These are phyloP conservation scores for Manihot esculenta DNA, from an alignment of 441 rosid genomes.

Conservation along the genomic window DNA sequence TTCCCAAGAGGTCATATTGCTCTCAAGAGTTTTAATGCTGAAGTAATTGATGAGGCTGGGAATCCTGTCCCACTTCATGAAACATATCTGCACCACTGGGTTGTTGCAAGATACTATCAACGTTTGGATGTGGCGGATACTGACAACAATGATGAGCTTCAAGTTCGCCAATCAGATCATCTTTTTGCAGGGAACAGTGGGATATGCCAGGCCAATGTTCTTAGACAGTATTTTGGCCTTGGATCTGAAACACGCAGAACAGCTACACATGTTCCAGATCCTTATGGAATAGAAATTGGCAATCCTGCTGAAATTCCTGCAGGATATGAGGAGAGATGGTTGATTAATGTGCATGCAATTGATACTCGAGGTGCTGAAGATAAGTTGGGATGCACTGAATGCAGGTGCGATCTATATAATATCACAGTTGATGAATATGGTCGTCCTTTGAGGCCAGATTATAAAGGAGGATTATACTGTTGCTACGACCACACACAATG, in stretches of 20 bases:
- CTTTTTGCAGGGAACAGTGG: constrained; percentile 51
- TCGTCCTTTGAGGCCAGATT: constrained; percentile 46
- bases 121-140: constrained; percentile 26
- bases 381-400: constrained; percentile 73
- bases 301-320: constrained; percentile 60
- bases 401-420: constrained; percentile 73
- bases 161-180: constrained; percentile 27
- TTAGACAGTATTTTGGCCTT: constrained; percentile 62
- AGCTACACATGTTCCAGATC: constrained; percentile 64
- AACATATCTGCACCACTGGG: constrained; percentile 94
- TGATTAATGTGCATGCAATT: constrained; percentile 80
- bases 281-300: constrained; percentile 77
- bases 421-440: constrained; percentile 56
- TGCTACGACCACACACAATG: constrained; percentile 78
- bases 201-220: constrained; percentile 42
- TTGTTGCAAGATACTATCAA: constrained; percentile 42
- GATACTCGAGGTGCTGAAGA: constrained; percentile 80
- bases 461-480: constrained; percentile 65
- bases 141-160: constrained; percentile 4
- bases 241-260: constrained; percentile 91
- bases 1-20: constrained; percentile 89
- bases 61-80: constrained; percentile 72
- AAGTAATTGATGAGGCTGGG: constrained; percentile 71
- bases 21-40: constrained; percentile 60
- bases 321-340: constrained; percentile 72